These are phyloP conservation scores for Fusarium irregulare DNA, from an alignment of 2,329 filamentous ascomycete species.

Conservation along the genomic window DNA sequence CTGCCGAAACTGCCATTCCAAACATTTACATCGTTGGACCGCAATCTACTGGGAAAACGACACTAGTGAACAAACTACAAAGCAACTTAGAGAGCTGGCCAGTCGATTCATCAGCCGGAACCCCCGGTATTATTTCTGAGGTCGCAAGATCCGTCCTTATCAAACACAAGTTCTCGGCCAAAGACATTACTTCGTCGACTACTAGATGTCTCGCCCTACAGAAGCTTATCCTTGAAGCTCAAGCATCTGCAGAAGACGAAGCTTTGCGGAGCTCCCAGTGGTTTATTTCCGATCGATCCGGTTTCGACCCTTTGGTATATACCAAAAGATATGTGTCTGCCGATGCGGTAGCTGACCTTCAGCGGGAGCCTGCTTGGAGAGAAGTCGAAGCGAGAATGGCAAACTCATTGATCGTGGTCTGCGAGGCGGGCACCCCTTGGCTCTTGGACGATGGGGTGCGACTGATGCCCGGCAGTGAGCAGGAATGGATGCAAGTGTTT, in stretches of 20 bases:
- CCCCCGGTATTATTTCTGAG: conserved; percentile 4
- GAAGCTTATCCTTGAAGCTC: conserved; percentile 52
- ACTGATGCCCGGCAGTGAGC: conserved; percentile 21
- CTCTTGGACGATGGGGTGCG: conserved; percentile 30
- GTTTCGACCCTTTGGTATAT: conserved; percentile 57
- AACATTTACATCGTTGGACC: conserved; percentile 58
- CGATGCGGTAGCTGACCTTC: conserved; percentile 41
- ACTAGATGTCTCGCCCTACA: conserved; percentile 42
- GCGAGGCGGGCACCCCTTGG: conserved; percentile 46
- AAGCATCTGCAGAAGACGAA: conserved; percentile 48
- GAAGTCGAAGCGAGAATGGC: conserved; percentile 51
- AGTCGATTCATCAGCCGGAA: conserved; percentile 1
- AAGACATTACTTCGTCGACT: background rate
- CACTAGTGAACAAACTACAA: conserved; percentile 52
- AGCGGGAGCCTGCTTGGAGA: conserved; percentile 39
- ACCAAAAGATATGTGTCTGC: conserved; percentile 47
- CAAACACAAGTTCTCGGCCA: background rate
- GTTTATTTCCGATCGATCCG: conserved; percentile 58
- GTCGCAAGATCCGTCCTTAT: background rate
- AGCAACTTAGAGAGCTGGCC: conserved; percentile 33
- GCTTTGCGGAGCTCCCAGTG: conserved; percentile 33
- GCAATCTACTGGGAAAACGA: conserved; percentile 60
- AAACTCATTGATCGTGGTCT: conserved; percentile 51
- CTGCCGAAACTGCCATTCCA: fast-evolving
- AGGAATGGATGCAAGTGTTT: conserved; percentile 18